These are phyloP conservation scores for Cercospora beticola DNA, from an alignment of 2,329 filamentous ascomycete species.

Conservation along the genomic window DNA sequence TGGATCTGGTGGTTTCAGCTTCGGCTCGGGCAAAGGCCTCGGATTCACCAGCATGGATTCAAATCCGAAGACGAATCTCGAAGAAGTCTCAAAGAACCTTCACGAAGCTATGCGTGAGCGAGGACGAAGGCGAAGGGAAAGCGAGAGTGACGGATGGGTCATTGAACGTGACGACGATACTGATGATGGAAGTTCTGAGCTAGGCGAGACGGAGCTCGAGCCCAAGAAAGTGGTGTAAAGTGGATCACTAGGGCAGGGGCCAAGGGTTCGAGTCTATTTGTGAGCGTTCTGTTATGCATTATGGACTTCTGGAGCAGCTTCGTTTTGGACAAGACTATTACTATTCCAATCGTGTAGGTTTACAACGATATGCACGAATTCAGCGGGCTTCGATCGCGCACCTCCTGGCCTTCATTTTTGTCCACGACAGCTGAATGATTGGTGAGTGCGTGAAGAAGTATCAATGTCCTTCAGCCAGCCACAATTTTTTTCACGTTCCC, in stretches of 20 bases:
- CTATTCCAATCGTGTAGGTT: background rate
- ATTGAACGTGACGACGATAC: conserved; percentile 28
- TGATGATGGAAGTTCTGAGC: conserved; percentile 18
- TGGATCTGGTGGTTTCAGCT: conserved; percentile 24
- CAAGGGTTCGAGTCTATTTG: background rate
- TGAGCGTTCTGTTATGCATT: conserved; percentile 5
- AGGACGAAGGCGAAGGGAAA: conserved; percentile 59
- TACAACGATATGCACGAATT: background rate
- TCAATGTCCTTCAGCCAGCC: background rate
- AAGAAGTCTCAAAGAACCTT: conserved; percentile 81
- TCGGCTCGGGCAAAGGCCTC: conserved; percentile 15
- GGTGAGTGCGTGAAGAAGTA: no score
- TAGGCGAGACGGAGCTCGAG: conserved; percentile 19
- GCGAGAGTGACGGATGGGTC: conserved; percentile 30
- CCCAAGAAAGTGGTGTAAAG: conserved; percentile 28
- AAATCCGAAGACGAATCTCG: conserved; percentile 62
- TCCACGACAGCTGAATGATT: no score
- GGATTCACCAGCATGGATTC: conserved; percentile 49
- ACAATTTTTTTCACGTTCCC: background rate
- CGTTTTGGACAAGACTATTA: background rate
- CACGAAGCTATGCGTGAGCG: conserved; percentile 79
- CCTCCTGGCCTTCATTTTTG: background rate
- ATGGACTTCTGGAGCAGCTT: background rate
- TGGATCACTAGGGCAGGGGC: background rate
- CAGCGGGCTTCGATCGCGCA: background rate